These are phyloP conservation scores for Talaromyces rugulosus DNA, from an alignment of 2,329 filamentous ascomycete genomes.

Conservation along the genomic window DNA sequence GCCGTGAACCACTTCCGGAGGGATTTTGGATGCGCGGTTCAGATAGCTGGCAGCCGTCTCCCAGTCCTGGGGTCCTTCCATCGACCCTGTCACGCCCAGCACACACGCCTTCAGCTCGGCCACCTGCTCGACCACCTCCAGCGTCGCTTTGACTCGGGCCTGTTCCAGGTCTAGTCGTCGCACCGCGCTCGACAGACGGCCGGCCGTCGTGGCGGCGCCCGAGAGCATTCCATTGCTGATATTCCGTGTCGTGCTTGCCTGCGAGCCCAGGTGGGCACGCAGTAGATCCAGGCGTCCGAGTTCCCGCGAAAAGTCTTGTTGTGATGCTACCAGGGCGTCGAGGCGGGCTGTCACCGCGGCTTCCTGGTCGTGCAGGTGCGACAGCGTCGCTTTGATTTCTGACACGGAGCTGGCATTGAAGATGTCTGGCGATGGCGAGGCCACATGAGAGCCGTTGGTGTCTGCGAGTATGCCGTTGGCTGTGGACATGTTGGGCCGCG, in stretches of 20 bases:
- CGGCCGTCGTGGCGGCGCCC: constrained; percentile 77
- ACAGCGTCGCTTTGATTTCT: constrained; percentile 74
- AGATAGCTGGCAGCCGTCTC: constrained; percentile 92
- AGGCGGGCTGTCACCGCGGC: constrained; percentile 68
- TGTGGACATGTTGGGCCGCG: constrained; percentile 18
- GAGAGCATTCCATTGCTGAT: constrained; percentile 91
- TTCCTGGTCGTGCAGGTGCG: constrained; percentile 72
- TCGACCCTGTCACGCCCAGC: constrained; percentile 86
- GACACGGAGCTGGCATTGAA: constrained; percentile 69
- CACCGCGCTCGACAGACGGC: constrained; percentile 79
- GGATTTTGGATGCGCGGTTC: constrained; percentile 74
- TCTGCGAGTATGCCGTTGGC: constrained; percentile 7
- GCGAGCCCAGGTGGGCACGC: constrained; percentile 80
- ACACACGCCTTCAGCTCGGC: constrained; percentile 96
- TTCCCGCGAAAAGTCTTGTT: constrained; percentile 82
- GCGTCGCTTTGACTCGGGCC: constrained; percentile 80
- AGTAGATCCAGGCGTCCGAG: constrained; percentile 83
- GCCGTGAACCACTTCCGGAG: constrained; percentile 73
- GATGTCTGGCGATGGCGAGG: constrained; percentile 39
- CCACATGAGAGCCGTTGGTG: constrained; percentile 25
- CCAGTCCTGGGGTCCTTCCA: constrained; percentile 98
- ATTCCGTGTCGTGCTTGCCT: constrained; percentile 75
- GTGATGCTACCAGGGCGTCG: constrained; percentile 71
- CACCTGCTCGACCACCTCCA: constrained; percentile 91
- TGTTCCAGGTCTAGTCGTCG: constrained; percentile 88